Evolutionary conservation across 106 monocot species (phyloP).

Genomic region (Dactylorhiza incarnata): DNA sequence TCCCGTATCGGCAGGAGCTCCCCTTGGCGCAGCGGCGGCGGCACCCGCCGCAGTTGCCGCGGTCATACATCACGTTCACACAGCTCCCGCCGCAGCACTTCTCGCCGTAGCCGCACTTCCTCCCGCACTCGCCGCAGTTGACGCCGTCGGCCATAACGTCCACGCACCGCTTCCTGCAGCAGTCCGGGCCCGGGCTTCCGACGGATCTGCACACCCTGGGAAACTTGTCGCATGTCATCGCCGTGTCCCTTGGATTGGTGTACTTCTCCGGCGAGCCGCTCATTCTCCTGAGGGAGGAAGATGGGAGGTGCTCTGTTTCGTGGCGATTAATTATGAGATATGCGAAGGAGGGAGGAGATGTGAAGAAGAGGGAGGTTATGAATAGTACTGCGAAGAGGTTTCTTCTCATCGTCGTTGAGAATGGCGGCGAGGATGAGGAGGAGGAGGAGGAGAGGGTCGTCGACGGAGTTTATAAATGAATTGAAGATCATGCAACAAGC

Average conservation of each 20-base stretch:
- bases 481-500: too few relatives aligned
- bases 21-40: slow-evolving; percentile 5
- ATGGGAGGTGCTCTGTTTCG: too few relatives aligned
- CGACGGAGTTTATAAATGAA: too few relatives aligned
- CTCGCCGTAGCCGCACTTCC: slow-evolving; percentile 2
- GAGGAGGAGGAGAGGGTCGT: too few relatives aligned
- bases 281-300: neutral
- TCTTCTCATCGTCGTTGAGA: too few relatives aligned
- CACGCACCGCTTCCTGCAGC: slow-evolving; percentile 28
- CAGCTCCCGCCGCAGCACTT: slow-evolving; percentile 9
- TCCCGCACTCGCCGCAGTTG: slow-evolving; percentile 34
- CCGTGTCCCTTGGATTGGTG: neutral
- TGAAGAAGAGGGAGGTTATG: too few relatives aligned
- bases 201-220: slow-evolving; percentile 10
- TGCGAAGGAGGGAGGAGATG: too few relatives aligned
- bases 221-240: slow-evolving; percentile 23
- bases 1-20: slow-evolving; percentile 8
- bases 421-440: too few relatives aligned
- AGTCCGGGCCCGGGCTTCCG: slow-evolving; percentile 22
- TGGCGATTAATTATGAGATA: too few relatives aligned
- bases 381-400: too few relatives aligned
- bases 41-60: slow-evolving; percentile 13
- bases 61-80: slow-evolving; percentile 10
- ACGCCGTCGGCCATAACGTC: slow-evolving; percentile 16
- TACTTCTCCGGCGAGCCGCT: neutral